phyloP scores from a whole-genome alignment of 768 basidiomycete genomes.

The Dacryopinax spathularia region DNA sequence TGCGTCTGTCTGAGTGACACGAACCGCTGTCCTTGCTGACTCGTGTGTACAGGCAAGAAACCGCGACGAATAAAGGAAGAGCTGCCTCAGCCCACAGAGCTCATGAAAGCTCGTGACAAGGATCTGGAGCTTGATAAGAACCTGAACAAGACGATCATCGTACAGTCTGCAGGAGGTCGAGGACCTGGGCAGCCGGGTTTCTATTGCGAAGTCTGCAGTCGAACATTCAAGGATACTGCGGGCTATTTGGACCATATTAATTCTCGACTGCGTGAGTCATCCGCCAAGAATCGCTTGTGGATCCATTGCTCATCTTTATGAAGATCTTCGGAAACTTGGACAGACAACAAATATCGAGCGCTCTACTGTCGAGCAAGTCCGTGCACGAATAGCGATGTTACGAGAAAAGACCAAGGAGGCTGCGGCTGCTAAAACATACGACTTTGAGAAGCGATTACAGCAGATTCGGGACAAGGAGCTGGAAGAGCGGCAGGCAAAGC shows the following conservation, averaged over 20 bases:
- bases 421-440: slow-evolving; percentile 74
- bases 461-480: slow-evolving; percentile 66
- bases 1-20: slow-evolving; percentile 19
- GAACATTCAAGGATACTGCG: slow-evolving; percentile 87
- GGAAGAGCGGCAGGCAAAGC: slow-evolving; percentile 53
- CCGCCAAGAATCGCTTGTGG: not conserved
- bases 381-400: slow-evolving; percentile 71
- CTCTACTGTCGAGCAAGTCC: slow-evolving; percentile 86
- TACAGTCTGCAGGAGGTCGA: slow-evolving; percentile 63
- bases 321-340: slow-evolving; percentile 87
- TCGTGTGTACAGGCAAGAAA: slow-evolving; percentile 52
- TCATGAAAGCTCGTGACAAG: slow-evolving; percentile 75
- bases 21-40: not conserved
- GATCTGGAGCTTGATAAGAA: slow-evolving; percentile 90
- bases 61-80: slow-evolving; percentile 53
- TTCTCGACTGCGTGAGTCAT: slow-evolving; percentile 68
- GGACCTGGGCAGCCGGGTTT: slow-evolving; percentile 90
- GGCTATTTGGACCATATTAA: slow-evolving; percentile 95
- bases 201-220: slow-evolving; percentile 78
- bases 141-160: slow-evolving; percentile 86
- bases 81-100: slow-evolving; percentile 82
- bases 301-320: not conserved
- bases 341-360: slow-evolving; percentile 85
- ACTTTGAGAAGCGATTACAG: slow-evolving; percentile 79
- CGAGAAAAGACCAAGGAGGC: slow-evolving; percentile 78